These are phyloP conservation scores for Talaromyces stipitatus DNA, from an alignment of 495 filamentous ascomycete genomes.

Conservation along the genomic window DNA sequence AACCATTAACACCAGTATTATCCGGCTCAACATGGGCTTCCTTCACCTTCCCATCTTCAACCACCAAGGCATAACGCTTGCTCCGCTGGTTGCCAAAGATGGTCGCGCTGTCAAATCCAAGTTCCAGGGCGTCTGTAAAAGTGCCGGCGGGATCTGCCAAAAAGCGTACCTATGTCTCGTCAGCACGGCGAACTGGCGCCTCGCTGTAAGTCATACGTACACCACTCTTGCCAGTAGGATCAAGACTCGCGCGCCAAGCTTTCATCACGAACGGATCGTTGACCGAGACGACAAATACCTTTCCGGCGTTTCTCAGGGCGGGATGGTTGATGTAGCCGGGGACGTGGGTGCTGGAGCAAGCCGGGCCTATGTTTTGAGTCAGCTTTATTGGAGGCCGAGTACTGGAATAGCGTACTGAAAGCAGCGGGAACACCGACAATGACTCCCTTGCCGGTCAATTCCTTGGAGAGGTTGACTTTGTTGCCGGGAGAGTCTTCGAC, in stretches of 20 bases:
- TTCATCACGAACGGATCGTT: conserved; percentile 98
- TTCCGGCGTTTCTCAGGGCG: conserved; percentile 63
- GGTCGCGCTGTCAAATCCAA: conserved; percentile 70
- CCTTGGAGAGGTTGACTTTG: conserved; percentile 76
- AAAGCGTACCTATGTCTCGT: conserved; percentile 62
- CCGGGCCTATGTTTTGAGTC: conserved; percentile 38
- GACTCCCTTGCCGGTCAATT: conserved; percentile 64
- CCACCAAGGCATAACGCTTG: conserved; percentile 81
- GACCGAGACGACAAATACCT: conserved; percentile 81
- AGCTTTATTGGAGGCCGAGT: not conserved
- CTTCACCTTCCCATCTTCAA: conserved; percentile 73
- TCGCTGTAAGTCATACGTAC: too few species aligned
- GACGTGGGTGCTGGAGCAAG: conserved; percentile 72
- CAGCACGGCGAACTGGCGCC: too few species aligned
- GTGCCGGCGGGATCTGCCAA: conserved; percentile 77
- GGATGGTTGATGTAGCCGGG: conserved; percentile 75
- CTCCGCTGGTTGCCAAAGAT: conserved; percentile 81
- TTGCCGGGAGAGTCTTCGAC: conserved; percentile 60
- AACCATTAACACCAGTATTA: conserved; percentile 82
- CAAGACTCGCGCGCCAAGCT: conserved; percentile 70
- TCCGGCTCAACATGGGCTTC: conserved; percentile 80
- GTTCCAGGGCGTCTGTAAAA: conserved; percentile 80
- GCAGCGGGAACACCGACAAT: conserved; percentile 89
- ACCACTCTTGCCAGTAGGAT: conserved; percentile 61
- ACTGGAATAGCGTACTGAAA: conserved; percentile 49